phyloP scores from a whole-genome alignment of 2,329 filamentous ascomycete genomes.

The Phoma herbarum region DNA sequence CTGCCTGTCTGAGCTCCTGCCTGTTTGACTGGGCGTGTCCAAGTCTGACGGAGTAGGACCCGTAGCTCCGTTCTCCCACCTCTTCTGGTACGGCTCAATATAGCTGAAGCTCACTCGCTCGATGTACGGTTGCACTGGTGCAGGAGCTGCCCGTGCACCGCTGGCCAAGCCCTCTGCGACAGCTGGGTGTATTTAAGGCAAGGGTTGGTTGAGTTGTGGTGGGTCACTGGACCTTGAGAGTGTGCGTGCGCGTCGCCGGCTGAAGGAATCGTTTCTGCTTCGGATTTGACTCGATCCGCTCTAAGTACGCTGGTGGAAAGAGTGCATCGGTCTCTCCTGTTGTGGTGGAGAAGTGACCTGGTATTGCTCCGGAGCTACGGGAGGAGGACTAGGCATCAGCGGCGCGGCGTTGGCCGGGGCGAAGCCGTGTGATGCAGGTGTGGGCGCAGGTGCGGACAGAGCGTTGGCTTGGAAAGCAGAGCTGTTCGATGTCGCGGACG shows the following conservation, averaged over 20 bases:
- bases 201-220: constrained; percentile 44
- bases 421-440: constrained; percentile 43
- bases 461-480: constrained; percentile 42
- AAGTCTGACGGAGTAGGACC: constrained; percentile 32
- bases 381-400: constrained; percentile 40
- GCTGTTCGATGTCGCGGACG: constrained; percentile 46
- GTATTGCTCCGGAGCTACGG: constrained; percentile 37
- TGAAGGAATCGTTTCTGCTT: constrained; percentile 46
- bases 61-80: constrained; percentile 39
- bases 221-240: constrained; percentile 46
- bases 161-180: constrained; percentile 46
- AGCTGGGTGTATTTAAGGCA: constrained; percentile 46
- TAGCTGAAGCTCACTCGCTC: constrained; percentile 42
- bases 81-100: constrained; percentile 43
- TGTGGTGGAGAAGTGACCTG: constrained; percentile 36
- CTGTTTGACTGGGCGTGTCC: constrained; percentile 41
- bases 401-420: constrained; percentile 52
- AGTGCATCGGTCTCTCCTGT: constrained; percentile 38
- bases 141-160: constrained; percentile 46
- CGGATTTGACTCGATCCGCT: constrained; percentile 45
- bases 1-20: constrained; percentile 43
- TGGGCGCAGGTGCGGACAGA: constrained; percentile 35
- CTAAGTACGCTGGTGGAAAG: constrained; percentile 47
- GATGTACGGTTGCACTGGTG: constrained; percentile 37
- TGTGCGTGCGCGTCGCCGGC: constrained; percentile 42